phyloP scores from a whole-genome alignment of 2,329 filamentous ascomycete genomes.

The Epichloe festucae region DNA sequence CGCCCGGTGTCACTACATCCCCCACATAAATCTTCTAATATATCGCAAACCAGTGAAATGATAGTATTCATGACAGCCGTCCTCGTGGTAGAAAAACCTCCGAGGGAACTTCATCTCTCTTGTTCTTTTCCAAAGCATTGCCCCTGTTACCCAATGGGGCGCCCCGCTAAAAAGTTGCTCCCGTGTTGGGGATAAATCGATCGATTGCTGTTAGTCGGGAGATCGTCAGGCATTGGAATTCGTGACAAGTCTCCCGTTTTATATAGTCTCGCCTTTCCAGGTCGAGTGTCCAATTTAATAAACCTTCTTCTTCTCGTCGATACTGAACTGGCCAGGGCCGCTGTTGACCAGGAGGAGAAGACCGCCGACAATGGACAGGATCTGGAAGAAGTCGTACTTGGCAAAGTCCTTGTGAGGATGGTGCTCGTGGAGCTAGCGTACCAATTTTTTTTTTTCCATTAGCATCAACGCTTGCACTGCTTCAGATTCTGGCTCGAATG shows the following conservation, averaged over 20 bases:
- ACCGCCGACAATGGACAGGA: conserved; percentile 93
- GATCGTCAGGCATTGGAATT: conserved; percentile 10
- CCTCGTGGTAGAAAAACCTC: conserved; percentile 3
- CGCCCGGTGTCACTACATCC: not conserved
- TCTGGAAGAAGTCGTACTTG: conserved; percentile 99
- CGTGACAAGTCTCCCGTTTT: not conserved
- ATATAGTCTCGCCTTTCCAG: not conserved
- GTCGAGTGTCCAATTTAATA: conserved; percentile 44
- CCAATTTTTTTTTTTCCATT: not conserved
- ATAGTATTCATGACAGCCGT: conserved; percentile 6
- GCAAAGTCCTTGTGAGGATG: conserved; percentile 99
- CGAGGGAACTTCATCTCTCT: not conserved
- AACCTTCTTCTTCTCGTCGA: conserved; percentile 99
- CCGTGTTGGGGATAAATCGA: not conserved
- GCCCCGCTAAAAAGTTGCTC: not conserved
- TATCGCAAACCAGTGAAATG: conserved; percentile 1
- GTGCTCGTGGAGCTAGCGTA: conserved; percentile 71
- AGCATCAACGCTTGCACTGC: not conserved
- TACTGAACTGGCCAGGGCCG: conserved; percentile 92
- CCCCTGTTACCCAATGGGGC: not conserved
- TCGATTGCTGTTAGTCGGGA: not conserved
- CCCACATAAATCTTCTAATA: not conserved
- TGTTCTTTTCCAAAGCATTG: conserved; percentile 2
- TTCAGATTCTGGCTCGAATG: not conserved
- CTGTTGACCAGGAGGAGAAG: conserved; percentile 96